These are phyloP conservation scores for Amylostereum chailletii DNA, from an alignment of 1,284 basidiomycete species.

Conservation along the genomic window DNA sequence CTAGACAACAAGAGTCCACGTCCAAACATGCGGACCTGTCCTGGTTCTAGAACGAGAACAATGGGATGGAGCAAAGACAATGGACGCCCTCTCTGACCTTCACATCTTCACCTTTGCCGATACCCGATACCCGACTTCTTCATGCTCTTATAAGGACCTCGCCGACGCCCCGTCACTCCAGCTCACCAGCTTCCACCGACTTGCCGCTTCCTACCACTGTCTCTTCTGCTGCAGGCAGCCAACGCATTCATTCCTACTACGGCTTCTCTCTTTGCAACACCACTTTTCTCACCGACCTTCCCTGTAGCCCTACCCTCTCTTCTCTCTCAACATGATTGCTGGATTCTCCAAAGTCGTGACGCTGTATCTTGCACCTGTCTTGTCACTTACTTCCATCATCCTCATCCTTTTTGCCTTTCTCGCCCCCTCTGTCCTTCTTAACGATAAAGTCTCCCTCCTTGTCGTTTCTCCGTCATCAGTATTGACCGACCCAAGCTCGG, in stretches of 20 bases:
- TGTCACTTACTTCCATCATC: constrained; percentile 56
- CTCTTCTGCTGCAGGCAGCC: constrained; percentile 7
- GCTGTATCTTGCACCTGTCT: constrained; percentile 59
- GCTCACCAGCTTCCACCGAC: too few species aligned
- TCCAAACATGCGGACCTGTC: too few species aligned
- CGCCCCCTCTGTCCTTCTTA: constrained; percentile 52
- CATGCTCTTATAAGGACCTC: too few species aligned
- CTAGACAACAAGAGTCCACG: too few species aligned
- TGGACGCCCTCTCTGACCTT: too few species aligned
- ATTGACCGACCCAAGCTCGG: constrained; percentile 33
- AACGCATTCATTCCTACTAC: not conserved
- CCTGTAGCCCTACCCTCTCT: constrained; percentile 7
- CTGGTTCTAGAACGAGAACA: too few species aligned
- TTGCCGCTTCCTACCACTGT: not conserved
- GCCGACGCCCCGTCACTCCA: too few species aligned
- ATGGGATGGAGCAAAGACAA: too few species aligned
- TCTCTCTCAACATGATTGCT: constrained; percentile 48
- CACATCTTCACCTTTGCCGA: too few species aligned
- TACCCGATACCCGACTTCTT: too few species aligned
- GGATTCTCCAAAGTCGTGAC: constrained; percentile 62
- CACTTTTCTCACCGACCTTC: not conserved
- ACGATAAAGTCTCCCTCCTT: constrained; percentile 54
- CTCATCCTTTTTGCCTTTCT: constrained; percentile 59
- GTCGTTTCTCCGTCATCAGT: constrained; percentile 50
- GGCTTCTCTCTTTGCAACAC: constrained; percentile 7